Evolutionary conservation across 106 monocot species (phyloP).

Genomic region (Hemerocallis citrina): DNA sequence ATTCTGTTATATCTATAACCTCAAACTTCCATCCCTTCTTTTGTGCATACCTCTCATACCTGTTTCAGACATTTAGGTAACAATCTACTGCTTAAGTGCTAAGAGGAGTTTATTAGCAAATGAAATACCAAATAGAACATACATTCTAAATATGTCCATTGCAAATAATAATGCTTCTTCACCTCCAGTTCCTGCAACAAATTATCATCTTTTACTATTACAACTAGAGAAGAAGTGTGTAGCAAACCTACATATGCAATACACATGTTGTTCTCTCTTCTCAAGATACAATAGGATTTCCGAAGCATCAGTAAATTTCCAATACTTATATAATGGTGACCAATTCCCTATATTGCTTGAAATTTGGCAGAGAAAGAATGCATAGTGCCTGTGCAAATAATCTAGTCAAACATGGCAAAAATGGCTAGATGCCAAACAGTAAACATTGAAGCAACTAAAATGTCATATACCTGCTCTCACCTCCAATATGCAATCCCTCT

Average conservation of each 20-base stretch:
- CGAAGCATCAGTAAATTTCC: no score
- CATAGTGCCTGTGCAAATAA: no score
- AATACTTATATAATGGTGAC: no score
- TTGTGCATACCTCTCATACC: conserved; percentile 77
- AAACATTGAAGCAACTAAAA: not conserved
- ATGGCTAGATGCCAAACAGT: not conserved
- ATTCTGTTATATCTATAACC: conserved; percentile 58
- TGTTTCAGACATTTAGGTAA: conserved; percentile 17
- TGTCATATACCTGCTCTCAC: conserved; percentile 82
- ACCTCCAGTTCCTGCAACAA: conserved; percentile 76
- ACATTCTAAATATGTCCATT: conserved; percentile 97
- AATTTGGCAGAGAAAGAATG: no score
- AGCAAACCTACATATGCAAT: no score
- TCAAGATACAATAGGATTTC: no score
- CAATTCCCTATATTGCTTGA: no score
- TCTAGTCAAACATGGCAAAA: not conserved
- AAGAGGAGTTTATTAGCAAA: not conserved
- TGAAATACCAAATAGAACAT: conserved; percentile 2
- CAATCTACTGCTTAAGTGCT: not conserved
- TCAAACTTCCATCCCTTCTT: conserved; percentile 97
- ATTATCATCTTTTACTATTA: no score
- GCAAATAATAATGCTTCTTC: conserved; percentile 99
- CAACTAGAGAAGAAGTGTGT: no score
- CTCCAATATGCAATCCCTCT: conserved; percentile 88
- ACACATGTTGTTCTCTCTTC: no score